Evolutionary conservation across 768 basidiomycete genomes (phyloP).

Genomic region (Dioszegia aurantiaca): DNA sequence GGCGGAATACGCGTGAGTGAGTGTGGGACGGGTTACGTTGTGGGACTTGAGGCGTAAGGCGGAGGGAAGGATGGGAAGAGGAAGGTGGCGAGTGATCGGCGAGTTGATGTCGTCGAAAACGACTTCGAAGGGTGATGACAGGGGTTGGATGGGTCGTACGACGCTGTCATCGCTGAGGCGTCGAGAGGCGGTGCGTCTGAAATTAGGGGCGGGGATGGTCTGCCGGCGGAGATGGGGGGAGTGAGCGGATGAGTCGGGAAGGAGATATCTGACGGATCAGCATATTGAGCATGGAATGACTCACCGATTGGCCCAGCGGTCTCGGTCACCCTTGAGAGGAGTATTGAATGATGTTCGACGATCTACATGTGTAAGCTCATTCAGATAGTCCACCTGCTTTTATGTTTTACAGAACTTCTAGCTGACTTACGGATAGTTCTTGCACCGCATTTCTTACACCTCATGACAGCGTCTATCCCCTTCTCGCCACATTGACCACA

Average conservation of each 20-base stretch:
- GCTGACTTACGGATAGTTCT: conserved; percentile 18
- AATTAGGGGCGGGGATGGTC: not conserved
- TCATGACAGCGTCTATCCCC: not conserved
- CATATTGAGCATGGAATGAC: not conserved
- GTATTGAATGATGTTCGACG: conserved; percentile 12
- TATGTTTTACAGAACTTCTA: not conserved
- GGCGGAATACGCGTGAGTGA: not conserved
- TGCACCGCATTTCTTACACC: conserved; percentile 22
- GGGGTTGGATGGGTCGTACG: not conserved
- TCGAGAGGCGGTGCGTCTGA: not conserved
- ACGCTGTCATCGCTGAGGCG: not conserved
- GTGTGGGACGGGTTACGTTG: not conserved
- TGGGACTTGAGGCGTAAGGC: not conserved
- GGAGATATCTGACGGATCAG: conserved; percentile 7
- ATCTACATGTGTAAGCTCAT: not conserved
- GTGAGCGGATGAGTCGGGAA: not conserved
- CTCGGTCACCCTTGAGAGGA: conserved; percentile 9
- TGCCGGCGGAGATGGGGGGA: conserved; percentile 10
- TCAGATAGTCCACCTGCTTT: not conserved
- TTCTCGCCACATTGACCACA: conserved; percentile 22
- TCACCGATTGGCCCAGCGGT: conserved; percentile 27
- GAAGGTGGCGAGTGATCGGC: not conserved
- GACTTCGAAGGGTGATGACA: conserved; percentile 10
- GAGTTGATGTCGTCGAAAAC: not conserved
- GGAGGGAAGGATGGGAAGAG: not conserved